phyloP scores from a whole-genome alignment of 441 rosid species.

The Erodium trifolium region DNA sequence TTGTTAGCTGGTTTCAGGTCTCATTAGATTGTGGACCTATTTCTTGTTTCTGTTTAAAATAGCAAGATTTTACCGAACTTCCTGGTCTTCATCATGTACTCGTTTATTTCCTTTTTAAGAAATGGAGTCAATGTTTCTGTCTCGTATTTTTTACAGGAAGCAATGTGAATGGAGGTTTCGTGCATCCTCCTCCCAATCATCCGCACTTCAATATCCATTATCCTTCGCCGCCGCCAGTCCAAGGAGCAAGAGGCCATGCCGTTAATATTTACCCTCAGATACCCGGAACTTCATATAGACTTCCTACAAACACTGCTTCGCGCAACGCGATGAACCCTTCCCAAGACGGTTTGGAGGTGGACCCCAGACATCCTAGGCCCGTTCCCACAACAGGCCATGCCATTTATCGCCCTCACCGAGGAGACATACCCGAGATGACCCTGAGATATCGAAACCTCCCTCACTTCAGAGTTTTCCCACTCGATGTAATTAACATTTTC shows the following conservation, averaged over 20 bases:
- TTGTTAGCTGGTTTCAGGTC: neutral
- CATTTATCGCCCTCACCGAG: slow-evolving; percentile 39
- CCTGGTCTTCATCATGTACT: neutral
- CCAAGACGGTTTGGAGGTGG: slow-evolving; percentile 43
- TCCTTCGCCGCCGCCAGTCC: slow-evolving; percentile 38
- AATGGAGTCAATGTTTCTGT: too few relatives aligned
- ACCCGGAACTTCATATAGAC: slow-evolving; percentile 33
- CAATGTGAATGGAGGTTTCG: slow-evolving; percentile 36
- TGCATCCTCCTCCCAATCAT: slow-evolving; percentile 33
- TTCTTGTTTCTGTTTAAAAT: too few relatives aligned
- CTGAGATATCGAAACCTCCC: slow-evolving; percentile 43
- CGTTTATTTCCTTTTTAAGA: neutral
- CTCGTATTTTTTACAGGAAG: slow-evolving; percentile 29
- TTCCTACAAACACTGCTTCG: slow-evolving; percentile 34
- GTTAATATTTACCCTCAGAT: slow-evolving; percentile 43
- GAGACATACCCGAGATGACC: slow-evolving; percentile 30
- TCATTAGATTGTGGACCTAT: neutral
- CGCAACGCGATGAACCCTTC: slow-evolving; percentile 31
- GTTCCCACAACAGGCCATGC: slow-evolving; percentile 42
- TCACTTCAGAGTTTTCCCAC: slow-evolving; percentile 45
- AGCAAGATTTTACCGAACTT: too few relatives aligned
- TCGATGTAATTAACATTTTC: slow-evolving; percentile 39
- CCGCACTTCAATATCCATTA: slow-evolving; percentile 40
- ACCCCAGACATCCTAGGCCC: slow-evolving; percentile 44
- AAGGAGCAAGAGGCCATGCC: slow-evolving; percentile 53